These are phyloP conservation scores for Paecilomyces niveus DNA, from an alignment of 2,329 filamentous ascomycete species.

Conservation along the genomic window DNA sequence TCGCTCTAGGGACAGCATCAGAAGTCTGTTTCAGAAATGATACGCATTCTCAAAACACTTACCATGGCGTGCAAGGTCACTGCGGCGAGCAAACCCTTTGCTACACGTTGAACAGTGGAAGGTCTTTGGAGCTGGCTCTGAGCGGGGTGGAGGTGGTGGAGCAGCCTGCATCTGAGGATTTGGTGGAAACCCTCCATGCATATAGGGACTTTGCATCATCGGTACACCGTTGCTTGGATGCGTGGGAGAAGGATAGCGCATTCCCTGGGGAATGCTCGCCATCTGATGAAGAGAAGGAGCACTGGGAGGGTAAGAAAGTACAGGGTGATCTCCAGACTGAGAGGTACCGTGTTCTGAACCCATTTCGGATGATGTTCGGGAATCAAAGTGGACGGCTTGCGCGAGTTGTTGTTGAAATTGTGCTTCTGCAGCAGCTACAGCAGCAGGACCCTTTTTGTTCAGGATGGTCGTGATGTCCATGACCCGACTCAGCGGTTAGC, in stretches of 20 bases:
- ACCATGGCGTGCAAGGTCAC: slow-evolving; percentile 93
- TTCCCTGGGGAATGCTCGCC: slow-evolving; percentile 44
- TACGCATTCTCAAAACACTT: slow-evolving; percentile 31
- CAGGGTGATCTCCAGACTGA: slow-evolving; percentile 49
- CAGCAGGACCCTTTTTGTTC: slow-evolving; percentile 42
- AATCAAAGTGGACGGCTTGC: slow-evolving; percentile 32
- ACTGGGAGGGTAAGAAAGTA: slow-evolving; percentile 51
- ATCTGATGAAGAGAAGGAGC: slow-evolving; percentile 47
- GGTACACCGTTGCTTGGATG: slow-evolving; percentile 46
- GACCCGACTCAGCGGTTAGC: slow-evolving; percentile 28
- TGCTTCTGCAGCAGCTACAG: slow-evolving; percentile 35
- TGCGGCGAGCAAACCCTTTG: slow-evolving; percentile 87
- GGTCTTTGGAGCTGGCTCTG: slow-evolving; percentile 56
- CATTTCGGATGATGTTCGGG: slow-evolving; percentile 45
- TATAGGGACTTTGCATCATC: slow-evolving; percentile 49
- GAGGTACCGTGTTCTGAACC: slow-evolving; percentile 53
- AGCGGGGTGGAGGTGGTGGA: slow-evolving; percentile 32
- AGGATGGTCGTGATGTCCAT: slow-evolving; percentile 49
- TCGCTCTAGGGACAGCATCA: slow-evolving; percentile 56
- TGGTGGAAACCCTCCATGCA: slow-evolving; percentile 41
- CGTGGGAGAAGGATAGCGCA: slow-evolving; percentile 49
- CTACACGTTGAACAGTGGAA: slow-evolving; percentile 85
- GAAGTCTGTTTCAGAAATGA: slow-evolving; percentile 2
- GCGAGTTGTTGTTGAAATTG: slow-evolving; percentile 39
- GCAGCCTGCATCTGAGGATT: slow-evolving; percentile 40